Base-by-base conservation (phyloP, 106 monocot genomes). In the Allium sativum region DNA sequence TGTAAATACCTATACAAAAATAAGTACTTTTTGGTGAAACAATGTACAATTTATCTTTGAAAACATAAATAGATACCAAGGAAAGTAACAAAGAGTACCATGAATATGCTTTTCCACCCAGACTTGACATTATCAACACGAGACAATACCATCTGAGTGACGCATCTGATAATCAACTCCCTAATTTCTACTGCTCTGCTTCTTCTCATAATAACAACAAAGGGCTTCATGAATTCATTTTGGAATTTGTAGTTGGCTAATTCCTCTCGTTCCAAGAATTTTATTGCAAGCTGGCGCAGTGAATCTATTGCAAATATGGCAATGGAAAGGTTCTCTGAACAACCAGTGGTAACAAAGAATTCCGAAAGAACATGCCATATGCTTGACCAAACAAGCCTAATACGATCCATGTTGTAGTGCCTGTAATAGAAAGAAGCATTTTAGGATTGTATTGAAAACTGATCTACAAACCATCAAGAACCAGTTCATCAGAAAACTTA, bases 251-350 rank as follows among this genome's bases (percentile, higher is more conserved):
- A 96, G 62, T 96, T 96, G 18, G 84, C 81, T 59, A 96, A 55
- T 62, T 96, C 95, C 72, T 96, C 87, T 45, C 95, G 78, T 58
- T 96, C 95, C 44, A 96, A 76, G 66, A 96, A 90, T 55, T 96
- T 96, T 90, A 96, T 90, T 57, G 95, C 81, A 15, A 96, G 68
- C 66, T 96, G 95, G 44, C 95, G 87, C 68, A 96, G 70, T 59
- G 95, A 96, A 76, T 96, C 95, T 81, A 96, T 96, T 10, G 90
- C 95, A 88, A 93, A 88, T 55, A 93, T 93, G 40, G 93, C 87
- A 73, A 93, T 82, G n/a, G 93, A 93, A 9, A 93, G 82, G 58
- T 93, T 88, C 44, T 93, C 93, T n/a, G 93, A 93, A 71, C 87
- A 93, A 18, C 93, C 93, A 77, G 88, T 93, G 50, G 81, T 82